phyloP scores from a whole-genome alignment of 2,329 filamentous ascomycete genomes.

The Hawksworthiomyces lignivorus region DNA sequence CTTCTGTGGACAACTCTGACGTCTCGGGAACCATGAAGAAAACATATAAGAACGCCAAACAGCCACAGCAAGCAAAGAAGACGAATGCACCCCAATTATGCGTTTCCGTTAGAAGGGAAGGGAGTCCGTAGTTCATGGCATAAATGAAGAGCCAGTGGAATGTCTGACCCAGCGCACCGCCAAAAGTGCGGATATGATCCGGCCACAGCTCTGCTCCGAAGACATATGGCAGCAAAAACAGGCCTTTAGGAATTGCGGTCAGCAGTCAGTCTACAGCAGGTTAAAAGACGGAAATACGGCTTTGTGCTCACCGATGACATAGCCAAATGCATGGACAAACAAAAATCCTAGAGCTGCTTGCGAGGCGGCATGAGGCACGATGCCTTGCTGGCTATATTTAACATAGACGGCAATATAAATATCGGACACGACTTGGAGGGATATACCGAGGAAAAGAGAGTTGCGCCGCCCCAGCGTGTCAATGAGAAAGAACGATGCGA shows the following conservation, averaged over 20 bases:
- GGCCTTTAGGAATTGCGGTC: no score
- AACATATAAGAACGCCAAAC: conserved; percentile 25
- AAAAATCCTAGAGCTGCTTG: conserved; percentile 34
- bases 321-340: conserved; percentile 38
- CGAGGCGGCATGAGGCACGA: conserved; percentile 16
- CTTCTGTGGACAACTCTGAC: no score
- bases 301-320: conserved; percentile 25
- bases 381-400: conserved; percentile 23
- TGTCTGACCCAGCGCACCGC: conserved; percentile 25
- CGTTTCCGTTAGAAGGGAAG: conserved; percentile 22
- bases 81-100: conserved; percentile 23
- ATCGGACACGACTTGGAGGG: conserved; percentile 31
- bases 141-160: conserved; percentile 36
- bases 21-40: conserved; percentile 31
- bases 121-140: conserved; percentile 23
- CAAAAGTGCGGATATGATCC: conserved; percentile 36
- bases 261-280: no score
- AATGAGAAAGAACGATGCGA: conserved; percentile 33
- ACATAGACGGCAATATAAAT: conserved; percentile 34
- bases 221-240: conserved; percentile 34
- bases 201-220: conserved; percentile 38
- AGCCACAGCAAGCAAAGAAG: conserved; percentile 24
- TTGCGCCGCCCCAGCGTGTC: conserved; percentile 34
- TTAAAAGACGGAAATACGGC: no score
- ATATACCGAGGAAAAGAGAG: conserved; percentile 22